Base-by-base conservation (phyloP, 2,329 filamentous ascomycete genomes). In the Exophiala oligosperma region DNA sequence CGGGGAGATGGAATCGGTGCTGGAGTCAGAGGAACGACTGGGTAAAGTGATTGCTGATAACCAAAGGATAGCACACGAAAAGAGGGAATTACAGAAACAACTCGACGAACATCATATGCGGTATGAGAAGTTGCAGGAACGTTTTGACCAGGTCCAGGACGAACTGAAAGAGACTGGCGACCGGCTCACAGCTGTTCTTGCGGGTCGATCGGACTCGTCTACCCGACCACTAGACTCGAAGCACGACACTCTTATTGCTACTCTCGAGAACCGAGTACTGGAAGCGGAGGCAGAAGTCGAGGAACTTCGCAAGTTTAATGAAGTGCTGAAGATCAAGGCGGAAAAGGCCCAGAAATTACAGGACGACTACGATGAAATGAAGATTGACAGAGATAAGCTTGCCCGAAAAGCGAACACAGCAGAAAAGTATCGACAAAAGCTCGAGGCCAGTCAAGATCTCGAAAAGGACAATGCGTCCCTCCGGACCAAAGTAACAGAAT, bases 241-340 rank as follows among this genome's bases (percentile, higher is more conserved):
- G 66, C 85, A 89, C 67, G 86, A 90, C 70, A 81, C 87, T 57
- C 77, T 91, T 50, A 92, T 92, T 68, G 84, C 85, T 40, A 82
- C 79, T 24, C 83, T 91, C 65, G 89, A 92, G 70, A 80, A 81
- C 21, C 83, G 89, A 65, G 74, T 87, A 9, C 83, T 88, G 56
- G 77, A 81, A 32, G 66, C 73, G 29, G 74, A 78, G 57, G 71
- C 76, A 56, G 74, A 78, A 58, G 72, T 76, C 5, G 75, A 77
- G 60, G 72, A 73, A 28, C 65, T 79, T 28, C 71, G 73, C 21
- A 78, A 77, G 72, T 73, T 71, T 0, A 70, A 76, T 24, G 76
- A 78, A 57, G 74, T 75, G 4, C 66, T 78, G 57, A 73, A 73
- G 46, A 72, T 76, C 55, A 77, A 79, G 63, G 74, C 74, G 17